Conservation (phyloP, 495 filamentous ascomycete species). For the Platismatia glauca region DNA sequence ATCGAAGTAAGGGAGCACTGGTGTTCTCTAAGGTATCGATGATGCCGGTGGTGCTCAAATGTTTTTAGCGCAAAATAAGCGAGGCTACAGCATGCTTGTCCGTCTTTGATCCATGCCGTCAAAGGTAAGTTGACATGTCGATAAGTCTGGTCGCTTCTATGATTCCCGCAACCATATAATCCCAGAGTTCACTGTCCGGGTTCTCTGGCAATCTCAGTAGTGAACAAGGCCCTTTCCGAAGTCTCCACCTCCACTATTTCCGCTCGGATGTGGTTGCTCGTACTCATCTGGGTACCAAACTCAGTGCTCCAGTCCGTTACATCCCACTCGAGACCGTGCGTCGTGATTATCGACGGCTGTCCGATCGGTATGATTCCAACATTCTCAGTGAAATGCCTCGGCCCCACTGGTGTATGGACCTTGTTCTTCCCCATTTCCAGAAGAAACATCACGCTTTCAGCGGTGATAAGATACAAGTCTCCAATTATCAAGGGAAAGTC, state of each 20-base stretch:
- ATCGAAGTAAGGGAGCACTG: background rate
- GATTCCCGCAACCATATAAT: background rate
- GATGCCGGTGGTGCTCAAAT: background rate
- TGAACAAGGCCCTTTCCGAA: slow-evolving; percentile 69
- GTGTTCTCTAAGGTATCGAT: background rate
- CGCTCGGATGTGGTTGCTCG: slow-evolving; percentile 75
- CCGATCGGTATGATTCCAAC: slow-evolving; percentile 80
- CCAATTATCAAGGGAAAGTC: slow-evolving; percentile 23
- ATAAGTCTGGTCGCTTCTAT: background rate
- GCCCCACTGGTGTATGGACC: slow-evolving; percentile 49
- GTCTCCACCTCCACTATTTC: slow-evolving; percentile 53
- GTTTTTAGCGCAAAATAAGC: background rate
- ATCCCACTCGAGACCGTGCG: slow-evolving; percentile 82
- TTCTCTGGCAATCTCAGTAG: slow-evolving; percentile 52
- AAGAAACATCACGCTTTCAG: slow-evolving; percentile 71
- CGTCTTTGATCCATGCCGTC: background rate
- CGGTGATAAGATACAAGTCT: slow-evolving; percentile 63
- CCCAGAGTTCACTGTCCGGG: background rate
- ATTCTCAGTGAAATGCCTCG: slow-evolving; percentile 47
- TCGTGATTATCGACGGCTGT: slow-evolving; percentile 62
- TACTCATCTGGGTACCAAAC: slow-evolving; percentile 80
- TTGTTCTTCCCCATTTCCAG: slow-evolving; percentile 57
- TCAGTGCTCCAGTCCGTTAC: slow-evolving; percentile 68
- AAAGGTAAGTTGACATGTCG: background rate
- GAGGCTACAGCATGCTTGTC: background rate